A percentile compares a stretch with the other conserved stretches of the same genome.
Conservation (phyloP, 331 rosid species). For the Malus hybrid region DNA sequence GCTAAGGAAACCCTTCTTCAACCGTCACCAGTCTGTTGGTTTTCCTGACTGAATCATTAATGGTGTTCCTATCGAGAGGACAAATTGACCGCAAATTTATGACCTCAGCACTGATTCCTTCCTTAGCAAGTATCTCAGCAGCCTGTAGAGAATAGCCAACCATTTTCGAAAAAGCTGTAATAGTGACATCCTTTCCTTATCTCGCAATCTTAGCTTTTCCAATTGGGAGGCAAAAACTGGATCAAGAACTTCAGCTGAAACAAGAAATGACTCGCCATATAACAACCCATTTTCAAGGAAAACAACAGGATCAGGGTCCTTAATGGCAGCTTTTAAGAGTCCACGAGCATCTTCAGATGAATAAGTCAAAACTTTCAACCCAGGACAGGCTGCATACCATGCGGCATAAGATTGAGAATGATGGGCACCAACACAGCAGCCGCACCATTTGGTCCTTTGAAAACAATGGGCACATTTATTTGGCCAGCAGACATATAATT, state of each 20-base stretch:
- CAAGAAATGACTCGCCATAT: conserved; percentile 93
- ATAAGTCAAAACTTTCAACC: conserved; percentile 82
- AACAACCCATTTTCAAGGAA: conserved; percentile 94
- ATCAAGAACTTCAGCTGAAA: conserved; percentile 89
- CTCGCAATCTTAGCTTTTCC: conserved; percentile 99
- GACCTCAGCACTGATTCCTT: conserved; percentile 93
- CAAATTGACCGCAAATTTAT: conserved; percentile 89
- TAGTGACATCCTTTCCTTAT: conserved; percentile 97
- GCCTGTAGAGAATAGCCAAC: conserved; percentile 96
- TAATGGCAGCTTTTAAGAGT: conserved; percentile 90
- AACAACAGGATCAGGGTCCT: conserved; percentile 98
- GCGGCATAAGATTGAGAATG: conserved; percentile 97
- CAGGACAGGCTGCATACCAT: conserved; percentile 83
- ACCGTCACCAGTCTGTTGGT: conserved; percentile 87
- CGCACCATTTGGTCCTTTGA: conserved; percentile 99
- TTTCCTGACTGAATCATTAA: conserved; percentile 88
- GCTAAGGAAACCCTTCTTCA: conserved; percentile 99
- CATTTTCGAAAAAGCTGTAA: conserved; percentile 93
- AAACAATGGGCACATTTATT: conserved; percentile 87
- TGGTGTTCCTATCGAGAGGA: conserved; percentile 86
- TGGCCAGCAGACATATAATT: conserved; percentile 97
- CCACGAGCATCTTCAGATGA: conserved; percentile 99
- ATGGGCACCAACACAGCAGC: conserved; percentile 99
- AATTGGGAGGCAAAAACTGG: conserved; percentile 91
- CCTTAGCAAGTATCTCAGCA: conserved; percentile 74